These are phyloP conservation scores for Russula abietina DNA, from an alignment of 768 basidiomycete species.

Conservation along the genomic window DNA sequence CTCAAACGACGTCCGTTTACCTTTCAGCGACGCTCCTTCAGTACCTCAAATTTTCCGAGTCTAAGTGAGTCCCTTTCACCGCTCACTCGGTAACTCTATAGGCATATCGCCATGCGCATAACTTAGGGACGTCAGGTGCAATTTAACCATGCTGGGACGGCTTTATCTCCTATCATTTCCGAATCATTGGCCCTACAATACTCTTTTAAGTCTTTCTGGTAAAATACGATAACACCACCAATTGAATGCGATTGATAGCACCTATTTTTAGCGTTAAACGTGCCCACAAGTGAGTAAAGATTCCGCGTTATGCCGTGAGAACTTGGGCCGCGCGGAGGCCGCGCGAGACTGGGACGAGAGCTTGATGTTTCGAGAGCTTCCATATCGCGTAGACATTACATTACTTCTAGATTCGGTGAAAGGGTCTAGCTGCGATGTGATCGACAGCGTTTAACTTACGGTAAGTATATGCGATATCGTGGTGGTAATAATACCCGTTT, in stretches of 20 bases:
- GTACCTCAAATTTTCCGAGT: too few relatives aligned
- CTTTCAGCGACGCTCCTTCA: not conserved
- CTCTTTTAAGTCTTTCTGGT: too few relatives aligned
- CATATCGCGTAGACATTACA: not conserved
- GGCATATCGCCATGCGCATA: too few relatives aligned
- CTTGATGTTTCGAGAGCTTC: not conserved
- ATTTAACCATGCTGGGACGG: not conserved
- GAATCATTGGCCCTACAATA: too few relatives aligned
- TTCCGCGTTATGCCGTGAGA: not conserved
- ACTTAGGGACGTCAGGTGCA: too few relatives aligned
- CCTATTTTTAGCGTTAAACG: not conserved
- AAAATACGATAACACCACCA: too few relatives aligned
- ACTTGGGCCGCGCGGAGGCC: not conserved
- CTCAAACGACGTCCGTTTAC: not conserved
- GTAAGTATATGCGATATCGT: not conserved
- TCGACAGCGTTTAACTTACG: not conserved
- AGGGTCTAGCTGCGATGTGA: not conserved
- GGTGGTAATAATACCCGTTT: not conserved
- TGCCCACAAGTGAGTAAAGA: too few relatives aligned
- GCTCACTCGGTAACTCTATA: too few relatives aligned
- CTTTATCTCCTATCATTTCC: too few relatives aligned
- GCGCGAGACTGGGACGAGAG: not conserved
- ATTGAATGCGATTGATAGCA: not conserved
- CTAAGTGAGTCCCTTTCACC: too few relatives aligned
- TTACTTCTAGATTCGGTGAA: not conserved